phyloP scores from a whole-genome alignment of 768 basidiomycete genomes.

The Termitomyces sp. region DNA sequence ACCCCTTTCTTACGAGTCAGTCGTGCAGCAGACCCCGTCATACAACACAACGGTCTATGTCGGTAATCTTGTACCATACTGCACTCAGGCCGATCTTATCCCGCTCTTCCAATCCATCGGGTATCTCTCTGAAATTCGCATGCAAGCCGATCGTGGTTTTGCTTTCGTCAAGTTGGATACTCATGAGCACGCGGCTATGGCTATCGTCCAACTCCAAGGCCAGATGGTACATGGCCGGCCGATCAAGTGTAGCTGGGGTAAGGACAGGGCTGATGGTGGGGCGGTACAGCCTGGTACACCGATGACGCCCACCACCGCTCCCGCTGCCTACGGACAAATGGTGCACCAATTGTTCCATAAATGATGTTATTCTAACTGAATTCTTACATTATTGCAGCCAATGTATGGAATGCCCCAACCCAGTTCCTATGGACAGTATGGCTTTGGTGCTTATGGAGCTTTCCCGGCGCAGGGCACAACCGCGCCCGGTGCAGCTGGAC shows the following conservation, averaged over 20 bases:
- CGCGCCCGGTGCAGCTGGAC: slow-evolving; percentile 41
- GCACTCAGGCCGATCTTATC: slow-evolving; percentile 95
- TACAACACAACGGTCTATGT: slow-evolving; percentile 98
- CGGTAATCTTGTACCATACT: slow-evolving; percentile 96
- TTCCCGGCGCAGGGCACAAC: slow-evolving; percentile 57
- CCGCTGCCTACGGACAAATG: slow-evolving; percentile 76
- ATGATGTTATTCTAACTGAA: slow-evolving; percentile 3
- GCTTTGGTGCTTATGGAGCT: slow-evolving; percentile 68
- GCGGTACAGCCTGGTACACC: slow-evolving; percentile 42
- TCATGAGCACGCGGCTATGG: slow-evolving; percentile 97
- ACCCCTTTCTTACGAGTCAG: slow-evolving; percentile 88
- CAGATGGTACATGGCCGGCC: slow-evolving; percentile 96
- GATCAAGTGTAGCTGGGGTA: slow-evolving; percentile 99
- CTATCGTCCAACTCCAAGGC: slow-evolving; percentile 94
- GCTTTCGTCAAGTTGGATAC: slow-evolving; percentile 99
- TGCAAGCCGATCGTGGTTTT: slow-evolving; percentile 98
- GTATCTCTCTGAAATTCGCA: slow-evolving; percentile 96
- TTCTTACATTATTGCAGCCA: slow-evolving; percentile 38
- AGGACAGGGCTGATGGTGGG: slow-evolving; percentile 80
- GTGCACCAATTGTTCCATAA: slow-evolving; percentile 34
- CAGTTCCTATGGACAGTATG: slow-evolving; percentile 72
- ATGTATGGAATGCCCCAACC: slow-evolving; percentile 91
- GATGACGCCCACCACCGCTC: slow-evolving; percentile 55
- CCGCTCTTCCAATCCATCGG: slow-evolving; percentile 98
- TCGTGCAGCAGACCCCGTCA: slow-evolving; percentile 87